These are phyloP conservation scores for Cladosporium sp. DNA, from an alignment of 2,329 filamentous ascomycete species.

Conservation along the genomic window DNA sequence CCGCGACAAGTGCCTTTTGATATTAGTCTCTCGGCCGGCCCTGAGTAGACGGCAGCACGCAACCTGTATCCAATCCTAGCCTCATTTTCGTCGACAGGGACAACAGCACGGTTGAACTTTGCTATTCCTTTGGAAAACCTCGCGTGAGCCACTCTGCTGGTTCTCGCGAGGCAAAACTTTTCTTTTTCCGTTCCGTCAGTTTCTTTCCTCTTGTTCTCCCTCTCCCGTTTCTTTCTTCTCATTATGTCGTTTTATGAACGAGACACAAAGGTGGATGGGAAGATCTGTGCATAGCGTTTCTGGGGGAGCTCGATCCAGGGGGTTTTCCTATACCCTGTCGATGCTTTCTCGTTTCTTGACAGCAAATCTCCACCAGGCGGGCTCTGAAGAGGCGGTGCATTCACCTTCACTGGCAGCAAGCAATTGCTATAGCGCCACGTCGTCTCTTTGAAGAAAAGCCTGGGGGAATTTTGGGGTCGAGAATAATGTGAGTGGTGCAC, in stretches of 20 bases:
- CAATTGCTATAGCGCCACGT: not conserved
- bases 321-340: not conserved
- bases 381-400: not conserved
- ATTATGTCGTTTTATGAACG: conserved; percentile 12
- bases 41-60: conserved; percentile 14
- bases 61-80: conserved; percentile 9
- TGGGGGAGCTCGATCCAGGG: not conserved
- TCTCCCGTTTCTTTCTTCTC: conserved; percentile 2
- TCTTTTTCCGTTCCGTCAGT: conserved; percentile 1
- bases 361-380: not conserved
- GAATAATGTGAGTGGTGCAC: conserved; percentile 6
- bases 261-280: not conserved
- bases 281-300: conserved; percentile 19
- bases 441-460: not conserved
- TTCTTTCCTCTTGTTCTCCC: not conserved
- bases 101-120: conserved; percentile 20
- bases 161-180: conserved; percentile 10
- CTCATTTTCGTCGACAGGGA: conserved; percentile 11
- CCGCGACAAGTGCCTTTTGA: conserved; percentile 4
- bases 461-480: not conserved
- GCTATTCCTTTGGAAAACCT: conserved; percentile 4
- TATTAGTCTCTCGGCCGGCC: conserved; percentile 15
- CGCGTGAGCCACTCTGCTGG: not conserved
- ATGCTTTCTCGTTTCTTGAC: not conserved
- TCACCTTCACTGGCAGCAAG: not conserved